A percentile compares a stretch with the other conserved stretches of the same genome.
phyloP scores from a whole-genome alignment of 2,329 filamentous ascomycete genomes.

The Fusarium odoratissimum region DNA sequence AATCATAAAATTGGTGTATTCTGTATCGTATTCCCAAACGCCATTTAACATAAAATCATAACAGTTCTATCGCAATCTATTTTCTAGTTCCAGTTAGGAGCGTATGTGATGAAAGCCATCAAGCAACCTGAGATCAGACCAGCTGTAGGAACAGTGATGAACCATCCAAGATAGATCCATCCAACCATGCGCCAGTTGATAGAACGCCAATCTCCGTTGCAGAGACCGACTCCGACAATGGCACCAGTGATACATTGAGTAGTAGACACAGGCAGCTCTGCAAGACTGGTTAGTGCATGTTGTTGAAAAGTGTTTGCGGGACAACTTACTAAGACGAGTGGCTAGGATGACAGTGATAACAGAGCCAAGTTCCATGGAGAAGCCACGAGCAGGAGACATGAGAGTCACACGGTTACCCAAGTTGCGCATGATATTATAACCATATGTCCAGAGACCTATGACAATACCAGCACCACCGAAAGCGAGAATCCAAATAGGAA shows the following conservation, averaged over 20 bases:
- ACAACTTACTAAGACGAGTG: slow-evolving; percentile 64
- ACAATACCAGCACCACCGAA: slow-evolving; percentile 64
- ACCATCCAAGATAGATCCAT: slow-evolving; percentile 70
- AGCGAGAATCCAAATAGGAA: slow-evolving; percentile 70
- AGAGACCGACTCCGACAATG: slow-evolving; percentile 71
- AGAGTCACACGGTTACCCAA: slow-evolving; percentile 71
- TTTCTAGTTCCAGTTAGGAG: slow-evolving; percentile 59
- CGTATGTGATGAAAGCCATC: slow-evolving; percentile 72
- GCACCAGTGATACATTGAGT: slow-evolving; percentile 73
- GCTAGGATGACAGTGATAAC: slow-evolving; percentile 73
- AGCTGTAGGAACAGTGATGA: slow-evolving; percentile 68
- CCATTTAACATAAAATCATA: neutral
- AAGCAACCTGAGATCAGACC: slow-evolving; percentile 68
- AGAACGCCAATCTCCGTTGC: slow-evolving; percentile 67
- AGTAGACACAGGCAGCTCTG: slow-evolving; percentile 70
- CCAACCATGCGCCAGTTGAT: slow-evolving; percentile 73
- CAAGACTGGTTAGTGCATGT: slow-evolving; percentile 8
- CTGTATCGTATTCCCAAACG: neutral
- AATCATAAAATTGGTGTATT: slow-evolving; percentile 3
- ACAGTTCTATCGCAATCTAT: neutral
- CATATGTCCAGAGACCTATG: slow-evolving; percentile 69
- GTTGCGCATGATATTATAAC: slow-evolving; percentile 73
- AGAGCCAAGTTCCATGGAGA: slow-evolving; percentile 70
- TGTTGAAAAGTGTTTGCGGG: neutral
- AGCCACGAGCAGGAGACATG: slow-evolving; percentile 70